Conservation (phyloP, 169 alveolate species). For the Haemoproteus tartakovskyi region DNA sequence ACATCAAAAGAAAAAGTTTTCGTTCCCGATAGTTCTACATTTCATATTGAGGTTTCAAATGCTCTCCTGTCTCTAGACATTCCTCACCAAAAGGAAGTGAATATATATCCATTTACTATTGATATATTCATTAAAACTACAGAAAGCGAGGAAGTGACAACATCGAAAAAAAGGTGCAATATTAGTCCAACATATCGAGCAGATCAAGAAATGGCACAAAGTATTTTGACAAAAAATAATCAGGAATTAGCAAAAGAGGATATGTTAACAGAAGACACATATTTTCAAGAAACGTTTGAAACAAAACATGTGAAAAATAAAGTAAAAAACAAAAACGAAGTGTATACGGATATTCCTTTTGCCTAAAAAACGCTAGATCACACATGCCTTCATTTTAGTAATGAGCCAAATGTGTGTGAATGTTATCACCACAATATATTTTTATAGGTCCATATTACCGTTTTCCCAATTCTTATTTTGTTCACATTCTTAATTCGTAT, state of each 20-base stretch:
- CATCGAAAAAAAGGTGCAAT: not conserved
- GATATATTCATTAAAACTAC: constrained; percentile 76
- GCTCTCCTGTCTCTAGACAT: constrained; percentile 75
- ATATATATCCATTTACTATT: constrained; percentile 77
- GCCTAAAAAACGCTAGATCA: not conserved
- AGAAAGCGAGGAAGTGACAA: constrained; percentile 24
- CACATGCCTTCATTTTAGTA: too few relatives aligned
- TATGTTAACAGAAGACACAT: constrained; percentile 12
- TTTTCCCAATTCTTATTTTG: too few relatives aligned
- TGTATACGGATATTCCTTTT: constrained; percentile 50
- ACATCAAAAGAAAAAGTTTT: constrained; percentile 63
- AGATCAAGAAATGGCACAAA: not conserved
- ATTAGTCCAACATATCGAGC: not conserved
- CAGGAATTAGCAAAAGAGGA: not conserved
- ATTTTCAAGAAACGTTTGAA: constrained; percentile 57
- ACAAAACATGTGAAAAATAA: constrained; percentile 36
- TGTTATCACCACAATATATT: too few relatives aligned
- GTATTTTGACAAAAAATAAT: not conserved
- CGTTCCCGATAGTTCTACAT: constrained; percentile 80
- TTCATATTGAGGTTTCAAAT: constrained; percentile 79
- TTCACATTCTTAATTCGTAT: too few relatives aligned
- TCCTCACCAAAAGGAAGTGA: constrained; percentile 74
- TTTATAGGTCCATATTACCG: too few relatives aligned
- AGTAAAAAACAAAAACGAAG: constrained; percentile 49
- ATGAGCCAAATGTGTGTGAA: too few relatives aligned